Evolutionary conservation across 2,329 filamentous ascomycete genomes (phyloP).

Genomic region (Alternaria arbusti): DNA sequence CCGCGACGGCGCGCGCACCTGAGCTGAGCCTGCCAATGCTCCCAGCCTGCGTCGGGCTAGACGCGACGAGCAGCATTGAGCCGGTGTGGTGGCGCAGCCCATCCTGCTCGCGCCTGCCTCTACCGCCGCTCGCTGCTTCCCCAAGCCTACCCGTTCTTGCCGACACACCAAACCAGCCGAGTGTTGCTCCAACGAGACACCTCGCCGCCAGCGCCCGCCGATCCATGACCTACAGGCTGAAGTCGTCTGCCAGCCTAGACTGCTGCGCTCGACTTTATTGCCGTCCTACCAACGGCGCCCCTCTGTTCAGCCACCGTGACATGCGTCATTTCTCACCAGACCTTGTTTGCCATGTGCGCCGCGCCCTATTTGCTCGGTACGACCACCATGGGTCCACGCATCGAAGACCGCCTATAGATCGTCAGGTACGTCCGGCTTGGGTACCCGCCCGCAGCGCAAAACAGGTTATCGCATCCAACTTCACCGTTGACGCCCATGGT

Average conservation of each 20-base stretch:
- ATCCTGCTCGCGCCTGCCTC: neutral
- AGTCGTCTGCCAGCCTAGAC: neutral
- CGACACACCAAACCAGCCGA: constrained; percentile 1
- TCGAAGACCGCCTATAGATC: constrained; percentile 9
- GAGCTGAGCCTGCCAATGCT: constrained; percentile 6
- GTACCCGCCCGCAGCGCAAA: neutral
- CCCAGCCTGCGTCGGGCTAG: constrained; percentile 7
- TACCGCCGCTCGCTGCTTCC: neutral
- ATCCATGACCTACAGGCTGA: neutral
- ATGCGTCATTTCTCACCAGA: constrained; percentile 9
- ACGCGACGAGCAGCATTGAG: constrained; percentile 3
- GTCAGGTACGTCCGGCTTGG: constrained; percentile 12
- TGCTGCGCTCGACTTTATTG: neutral
- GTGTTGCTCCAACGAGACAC: neutral
- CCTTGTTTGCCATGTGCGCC: constrained; percentile 17
- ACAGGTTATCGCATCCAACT: neutral
- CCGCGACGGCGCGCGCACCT: neutral
- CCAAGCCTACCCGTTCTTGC: neutral
- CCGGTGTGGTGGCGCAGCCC: constrained; percentile 16
- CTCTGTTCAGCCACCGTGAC: constrained; percentile 9
- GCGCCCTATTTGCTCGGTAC: constrained; percentile 7
- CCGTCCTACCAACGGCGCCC: neutral
- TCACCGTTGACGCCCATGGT: neutral
- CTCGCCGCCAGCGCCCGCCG: neutral
- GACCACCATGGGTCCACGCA: constrained; percentile 2